Percentiles rank a stretch among this genome's conserved stretches.
Evolutionary conservation across 225 moss, liverwort and hornwort genomes (phyloP).

Genomic region (Sphagnum contortum): DNA sequence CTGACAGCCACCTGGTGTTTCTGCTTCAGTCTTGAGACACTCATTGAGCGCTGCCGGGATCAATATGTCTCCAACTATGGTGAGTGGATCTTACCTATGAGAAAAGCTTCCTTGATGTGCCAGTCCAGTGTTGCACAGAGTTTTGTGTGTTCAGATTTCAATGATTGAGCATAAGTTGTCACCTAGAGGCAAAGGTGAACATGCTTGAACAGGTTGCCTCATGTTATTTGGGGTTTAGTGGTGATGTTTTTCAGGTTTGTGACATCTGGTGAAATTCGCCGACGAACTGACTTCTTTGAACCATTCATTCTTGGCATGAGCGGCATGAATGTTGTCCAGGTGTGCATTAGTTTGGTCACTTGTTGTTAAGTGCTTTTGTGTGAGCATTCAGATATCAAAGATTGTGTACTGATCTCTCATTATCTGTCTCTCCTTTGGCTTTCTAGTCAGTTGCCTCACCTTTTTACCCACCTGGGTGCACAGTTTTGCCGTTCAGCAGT

Average conservation of each 20-base stretch:
- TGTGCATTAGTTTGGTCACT: constrained; percentile 9
- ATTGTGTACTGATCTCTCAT: neutral
- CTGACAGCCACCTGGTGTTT: neutral
- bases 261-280: constrained; percentile 84
- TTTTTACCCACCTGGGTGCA: constrained; percentile 2
- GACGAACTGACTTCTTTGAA: constrained; percentile 80
- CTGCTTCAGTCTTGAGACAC: constrained; percentile 65
- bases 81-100: constrained; percentile 14
- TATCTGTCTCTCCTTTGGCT: constrained; percentile 2
- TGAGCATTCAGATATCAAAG: no score
- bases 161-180: no score
- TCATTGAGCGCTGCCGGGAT: constrained; percentile 89
- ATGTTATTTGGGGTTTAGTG: constrained; percentile 50
- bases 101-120: neutral
- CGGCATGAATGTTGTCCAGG: constrained; percentile 87
- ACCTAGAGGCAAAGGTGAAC: no score
- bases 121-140: no score
- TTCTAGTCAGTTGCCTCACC: neutral
- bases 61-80: constrained; percentile 97
- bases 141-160: no score
- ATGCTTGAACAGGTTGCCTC: constrained; percentile 7
- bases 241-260: constrained; percentile 99
- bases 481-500: constrained; percentile 99
- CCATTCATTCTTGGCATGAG: constrained; percentile 89
- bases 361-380: no score